A percentile compares a stretch with the other conserved stretches of the same genome.
phyloP scores from a whole-genome alignment of 805 yeast genomes.

The Blastobotrys muscicola region DNA sequence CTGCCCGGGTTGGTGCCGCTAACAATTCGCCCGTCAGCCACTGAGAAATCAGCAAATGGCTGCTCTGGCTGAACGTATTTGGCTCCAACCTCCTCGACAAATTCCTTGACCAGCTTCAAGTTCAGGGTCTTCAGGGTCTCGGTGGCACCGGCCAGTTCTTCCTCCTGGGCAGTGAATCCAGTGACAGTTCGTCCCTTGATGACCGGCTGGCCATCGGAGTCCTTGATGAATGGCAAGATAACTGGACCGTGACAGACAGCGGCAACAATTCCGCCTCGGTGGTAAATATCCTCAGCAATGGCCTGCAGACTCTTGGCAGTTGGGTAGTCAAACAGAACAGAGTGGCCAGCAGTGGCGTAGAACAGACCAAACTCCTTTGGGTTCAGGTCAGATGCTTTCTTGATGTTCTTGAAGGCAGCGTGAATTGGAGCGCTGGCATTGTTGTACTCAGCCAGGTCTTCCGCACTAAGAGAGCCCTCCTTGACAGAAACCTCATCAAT shows the following conservation, averaged over 20 bases:
- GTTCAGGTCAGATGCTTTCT: conserved; percentile 40
- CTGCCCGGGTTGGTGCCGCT: conserved; percentile 58
- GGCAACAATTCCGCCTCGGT: conserved; percentile 44
- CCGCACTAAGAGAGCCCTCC: conserved; percentile 34
- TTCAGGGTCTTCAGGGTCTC: conserved; percentile 23
- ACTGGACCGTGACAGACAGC: conserved; percentile 69
- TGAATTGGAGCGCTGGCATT: conserved; percentile 34
- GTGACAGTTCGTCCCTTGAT: conserved; percentile 47
- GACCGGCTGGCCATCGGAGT: conserved; percentile 34
- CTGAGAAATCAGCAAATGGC: conserved; percentile 43
- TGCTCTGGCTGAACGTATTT: conserved; percentile 37
- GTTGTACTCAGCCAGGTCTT: conserved; percentile 34
- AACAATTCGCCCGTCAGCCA: conserved; percentile 48
- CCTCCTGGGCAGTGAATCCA: conserved; percentile 54
- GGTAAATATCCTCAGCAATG: conserved; percentile 39
- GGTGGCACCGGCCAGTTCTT: conserved; percentile 27
- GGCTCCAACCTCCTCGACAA: conserved; percentile 35
- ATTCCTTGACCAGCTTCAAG: conserved; percentile 31
- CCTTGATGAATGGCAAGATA: conserved; percentile 41
- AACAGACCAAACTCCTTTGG: conserved; percentile 43
- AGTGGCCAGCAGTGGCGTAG: conserved; percentile 63
- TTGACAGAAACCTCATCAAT: conserved; percentile 46
- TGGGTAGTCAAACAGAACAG: conserved; percentile 49
- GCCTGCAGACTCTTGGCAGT: conserved; percentile 38
- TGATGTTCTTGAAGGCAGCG: conserved; percentile 31